Percentiles rank a stretch among this genome's conserved stretches.
Evolutionary conservation across 2,329 filamentous ascomycete species (phyloP).

Genomic region (Leptodontidium sp.): DNA sequence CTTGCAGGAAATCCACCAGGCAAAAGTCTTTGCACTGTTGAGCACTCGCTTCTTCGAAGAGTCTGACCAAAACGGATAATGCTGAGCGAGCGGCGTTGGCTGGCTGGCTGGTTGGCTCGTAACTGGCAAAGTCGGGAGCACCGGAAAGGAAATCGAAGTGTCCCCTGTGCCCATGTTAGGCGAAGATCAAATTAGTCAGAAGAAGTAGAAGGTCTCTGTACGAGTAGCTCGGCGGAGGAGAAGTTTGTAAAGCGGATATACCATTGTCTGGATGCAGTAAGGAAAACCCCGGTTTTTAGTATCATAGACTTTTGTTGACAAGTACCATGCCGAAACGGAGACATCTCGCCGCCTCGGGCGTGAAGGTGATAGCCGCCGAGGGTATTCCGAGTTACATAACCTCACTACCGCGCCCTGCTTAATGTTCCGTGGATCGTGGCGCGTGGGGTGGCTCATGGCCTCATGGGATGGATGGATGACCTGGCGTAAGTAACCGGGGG

Average conservation of each 20-base stretch:
- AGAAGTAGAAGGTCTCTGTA: not conserved
- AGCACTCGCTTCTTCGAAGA: not conserved
- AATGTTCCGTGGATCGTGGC: not conserved
- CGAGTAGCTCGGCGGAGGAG: not conserved
- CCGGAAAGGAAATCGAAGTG: slow-evolving; percentile 6
- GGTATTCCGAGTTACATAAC: not conserved
- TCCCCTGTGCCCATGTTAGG: not conserved
- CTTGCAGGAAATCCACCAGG: not conserved
- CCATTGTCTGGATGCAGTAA: slow-evolving; percentile 16
- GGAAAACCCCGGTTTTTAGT: not conserved
- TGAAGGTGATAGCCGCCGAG: not conserved
- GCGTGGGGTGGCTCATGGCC: not conserved
- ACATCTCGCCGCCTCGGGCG: slow-evolving; percentile 5
- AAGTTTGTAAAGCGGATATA: not conserved
- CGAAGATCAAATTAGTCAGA: slow-evolving; percentile 4
- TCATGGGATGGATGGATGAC: not conserved
- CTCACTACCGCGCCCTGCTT: not conserved
- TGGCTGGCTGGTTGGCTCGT: not conserved
- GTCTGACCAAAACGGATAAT: slow-evolving; percentile 12
- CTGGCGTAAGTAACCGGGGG: not conserved
- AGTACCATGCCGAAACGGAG: not conserved
- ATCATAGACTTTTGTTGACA: not conserved
- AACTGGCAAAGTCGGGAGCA: not conserved
- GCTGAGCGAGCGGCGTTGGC: not conserved
- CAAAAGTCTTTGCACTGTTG: not conserved